These are phyloP conservation scores for Lepidopterella palustris DNA, from an alignment of 495 filamentous ascomycete species.

Conservation along the genomic window DNA sequence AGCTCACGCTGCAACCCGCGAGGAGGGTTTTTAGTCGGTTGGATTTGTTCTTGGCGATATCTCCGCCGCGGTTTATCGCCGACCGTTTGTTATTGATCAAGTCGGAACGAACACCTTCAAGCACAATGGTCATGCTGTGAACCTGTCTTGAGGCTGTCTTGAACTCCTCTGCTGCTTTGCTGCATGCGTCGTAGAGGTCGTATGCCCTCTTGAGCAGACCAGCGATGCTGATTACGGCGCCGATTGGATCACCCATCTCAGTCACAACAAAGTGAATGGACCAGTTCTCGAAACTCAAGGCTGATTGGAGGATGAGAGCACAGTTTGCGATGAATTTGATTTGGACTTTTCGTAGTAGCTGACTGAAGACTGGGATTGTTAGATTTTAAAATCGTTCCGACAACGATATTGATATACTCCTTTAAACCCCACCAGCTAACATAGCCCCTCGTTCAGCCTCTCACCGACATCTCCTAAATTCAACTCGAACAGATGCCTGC, in stretches of 20 bases:
- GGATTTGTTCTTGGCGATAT: not conserved
- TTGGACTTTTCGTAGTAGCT: not conserved
- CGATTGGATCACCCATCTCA: slow-evolving; percentile 5
- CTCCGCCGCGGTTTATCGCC: slow-evolving; percentile 4
- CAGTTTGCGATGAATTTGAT: not conserved
- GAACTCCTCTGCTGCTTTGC: slow-evolving; percentile 10
- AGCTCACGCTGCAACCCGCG: not conserved
- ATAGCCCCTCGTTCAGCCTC: not conserved
- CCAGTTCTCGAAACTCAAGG: too few relatives aligned
- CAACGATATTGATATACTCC: not conserved
- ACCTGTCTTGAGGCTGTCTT: slow-evolving; percentile 7
- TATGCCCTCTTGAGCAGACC: slow-evolving; percentile 10
- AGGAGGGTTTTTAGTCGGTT: slow-evolving; percentile 3
- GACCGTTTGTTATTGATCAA: slow-evolving; percentile 8
- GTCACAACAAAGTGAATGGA: too few relatives aligned
- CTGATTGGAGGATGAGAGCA: too few relatives aligned
- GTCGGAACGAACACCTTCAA: slow-evolving; percentile 16
- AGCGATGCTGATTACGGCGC: slow-evolving; percentile 4
- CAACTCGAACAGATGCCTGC: not conserved
- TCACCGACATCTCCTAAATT: not conserved
- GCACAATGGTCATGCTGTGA: slow-evolving; percentile 13
- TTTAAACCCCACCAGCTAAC: not conserved
- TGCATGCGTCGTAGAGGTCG: slow-evolving; percentile 11
- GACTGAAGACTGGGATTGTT: not conserved
- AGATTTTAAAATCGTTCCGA: not conserved